phyloP scores from a whole-genome alignment of 352 stramenopile genomes.

The Globisporangium nagaii region DNA sequence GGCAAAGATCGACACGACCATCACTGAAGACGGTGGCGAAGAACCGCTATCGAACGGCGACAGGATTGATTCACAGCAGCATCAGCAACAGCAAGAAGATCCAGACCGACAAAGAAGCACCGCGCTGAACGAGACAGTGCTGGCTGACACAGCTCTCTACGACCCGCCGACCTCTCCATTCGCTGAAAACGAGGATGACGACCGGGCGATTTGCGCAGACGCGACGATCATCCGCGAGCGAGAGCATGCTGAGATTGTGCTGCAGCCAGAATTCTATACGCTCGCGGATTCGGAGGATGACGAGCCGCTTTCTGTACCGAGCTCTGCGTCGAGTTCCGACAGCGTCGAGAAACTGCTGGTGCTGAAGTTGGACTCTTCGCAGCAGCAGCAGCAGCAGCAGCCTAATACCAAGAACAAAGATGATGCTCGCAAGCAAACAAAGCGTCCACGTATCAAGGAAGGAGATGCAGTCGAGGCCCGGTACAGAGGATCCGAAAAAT shows the following conservation, averaged over 20 bases:
- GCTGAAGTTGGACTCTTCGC: neutral
- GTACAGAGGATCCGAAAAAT: neutral
- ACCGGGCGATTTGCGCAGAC: constrained; percentile 5
- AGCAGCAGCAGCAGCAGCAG: too few relatives aligned
- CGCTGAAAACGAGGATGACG: neutral
- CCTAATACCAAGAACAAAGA: neutral
- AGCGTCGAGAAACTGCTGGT: neutral
- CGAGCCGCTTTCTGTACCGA: neutral
- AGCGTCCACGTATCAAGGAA: neutral
- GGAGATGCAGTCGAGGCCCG: neutral
- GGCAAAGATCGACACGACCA: neutral
- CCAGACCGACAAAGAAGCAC: too few relatives aligned
- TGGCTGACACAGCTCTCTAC: neutral
- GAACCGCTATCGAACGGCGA: neutral
- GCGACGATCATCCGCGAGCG: constrained; percentile 3
- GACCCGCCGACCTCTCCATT: neutral
- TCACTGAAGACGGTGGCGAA: neutral
- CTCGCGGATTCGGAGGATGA: neutral
- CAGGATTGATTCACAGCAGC: too few relatives aligned
- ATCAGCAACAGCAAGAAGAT: neutral
- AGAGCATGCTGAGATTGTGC: neutral
- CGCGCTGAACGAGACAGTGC: neutral
- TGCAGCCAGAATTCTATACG: neutral
- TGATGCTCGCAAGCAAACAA: neutral
- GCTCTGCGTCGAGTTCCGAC: neutral